A percentile compares a stretch with the other conserved stretches of the same genome.
These are phyloP conservation scores for Echinosophora koreensis DNA, from an alignment of 306 rosid genomes.

Conservation along the genomic window DNA sequence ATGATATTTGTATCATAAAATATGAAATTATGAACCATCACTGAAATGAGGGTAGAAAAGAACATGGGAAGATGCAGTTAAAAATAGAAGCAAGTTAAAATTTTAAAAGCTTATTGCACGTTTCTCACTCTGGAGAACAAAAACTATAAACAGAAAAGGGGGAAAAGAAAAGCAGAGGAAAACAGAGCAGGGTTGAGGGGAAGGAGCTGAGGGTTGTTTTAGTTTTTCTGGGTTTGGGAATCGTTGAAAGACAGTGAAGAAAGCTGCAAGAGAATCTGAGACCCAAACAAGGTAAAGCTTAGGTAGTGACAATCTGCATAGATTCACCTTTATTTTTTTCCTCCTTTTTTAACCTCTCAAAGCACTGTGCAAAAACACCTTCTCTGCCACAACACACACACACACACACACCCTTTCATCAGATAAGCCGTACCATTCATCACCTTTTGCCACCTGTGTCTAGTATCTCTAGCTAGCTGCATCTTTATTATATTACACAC, in stretches of 20 bases:
- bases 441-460: constrained; percentile 30
- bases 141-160: constrained; percentile 37
- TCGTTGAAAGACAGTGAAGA: constrained; percentile 60
- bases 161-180: constrained; percentile 38
- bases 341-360: constrained; percentile 44
- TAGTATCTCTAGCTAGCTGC: constrained; percentile 37
- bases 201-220: constrained; percentile 44
- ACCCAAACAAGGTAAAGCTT: constrained; percentile 80
- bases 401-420: constrained; percentile 8
- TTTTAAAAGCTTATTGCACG: background rate
- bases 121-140: constrained; percentile 27
- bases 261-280: constrained; percentile 76
- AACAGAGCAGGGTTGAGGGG: constrained; percentile 46
- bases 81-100: constrained; percentile 41
- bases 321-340: constrained; percentile 50
- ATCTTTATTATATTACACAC: constrained; percentile 19
- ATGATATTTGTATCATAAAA: constrained; percentile 10
- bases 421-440: constrained; percentile 44
- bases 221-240: constrained; percentile 59
- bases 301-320: constrained; percentile 56
- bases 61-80: constrained; percentile 40
- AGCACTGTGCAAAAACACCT: constrained; percentile 41
- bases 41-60: too few relatives aligned
- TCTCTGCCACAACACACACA: constrained; percentile 44
- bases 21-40: too few relatives aligned